Conservation (phyloP, 768 basidiomycete genomes). For the Rickenella mellea region DNA sequence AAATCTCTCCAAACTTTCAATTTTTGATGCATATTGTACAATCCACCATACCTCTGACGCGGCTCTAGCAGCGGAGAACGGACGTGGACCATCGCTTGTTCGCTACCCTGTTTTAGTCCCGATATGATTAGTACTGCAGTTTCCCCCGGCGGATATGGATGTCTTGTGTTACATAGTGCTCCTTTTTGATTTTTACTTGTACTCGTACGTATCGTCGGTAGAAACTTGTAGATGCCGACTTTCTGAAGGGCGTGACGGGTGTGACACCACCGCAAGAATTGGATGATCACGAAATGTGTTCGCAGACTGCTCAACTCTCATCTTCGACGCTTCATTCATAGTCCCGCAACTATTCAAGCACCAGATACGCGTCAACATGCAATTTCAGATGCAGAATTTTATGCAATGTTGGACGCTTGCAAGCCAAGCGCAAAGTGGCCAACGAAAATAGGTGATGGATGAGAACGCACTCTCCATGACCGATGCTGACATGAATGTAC, state of each 20-base stretch:
- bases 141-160: no score
- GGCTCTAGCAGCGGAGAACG: conserved; percentile 31
- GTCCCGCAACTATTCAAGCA: not conserved
- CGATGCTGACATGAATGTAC: not conserved
- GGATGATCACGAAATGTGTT: not conserved
- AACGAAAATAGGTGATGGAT: conserved; percentile 30
- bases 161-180: no score
- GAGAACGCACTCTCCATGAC: not conserved
- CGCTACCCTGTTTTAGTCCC: conserved; percentile 41
- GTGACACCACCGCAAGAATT: no score
- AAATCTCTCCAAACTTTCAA: not conserved
- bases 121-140: no score
- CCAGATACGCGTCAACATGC: not conserved
- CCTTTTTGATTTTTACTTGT: no score
- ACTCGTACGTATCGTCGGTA: no score
- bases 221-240: no score
- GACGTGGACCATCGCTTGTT: conserved; percentile 44
- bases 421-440: conserved; percentile 43
- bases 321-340: not conserved
- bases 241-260: no score
- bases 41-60: not conserved
- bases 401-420: conserved; percentile 33
- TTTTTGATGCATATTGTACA: conserved; percentile 1
- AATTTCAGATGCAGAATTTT: conserved; percentile 30
- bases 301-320: not conserved